Conservation (phyloP, 2,329 filamentous ascomycete species). For the Fusarium euwallaceae region DNA sequence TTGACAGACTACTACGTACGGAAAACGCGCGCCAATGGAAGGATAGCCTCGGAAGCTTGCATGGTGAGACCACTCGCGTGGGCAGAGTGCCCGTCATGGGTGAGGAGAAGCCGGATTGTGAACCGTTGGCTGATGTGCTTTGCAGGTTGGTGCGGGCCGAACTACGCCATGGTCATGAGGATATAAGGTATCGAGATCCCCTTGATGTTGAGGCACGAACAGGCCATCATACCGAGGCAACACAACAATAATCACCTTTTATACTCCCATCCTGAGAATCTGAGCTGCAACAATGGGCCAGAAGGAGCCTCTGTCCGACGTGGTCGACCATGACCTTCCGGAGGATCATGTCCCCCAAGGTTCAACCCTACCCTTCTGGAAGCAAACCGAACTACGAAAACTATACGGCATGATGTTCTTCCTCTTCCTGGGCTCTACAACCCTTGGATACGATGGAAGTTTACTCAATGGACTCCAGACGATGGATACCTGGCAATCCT, state of each 20-base stretch:
- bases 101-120: not conserved
- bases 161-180: not conserved
- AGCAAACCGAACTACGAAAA: slow-evolving; percentile 41
- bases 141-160: not conserved
- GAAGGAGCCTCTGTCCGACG: slow-evolving; percentile 18
- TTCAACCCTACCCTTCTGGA: slow-evolving; percentile 38
- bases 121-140: not conserved
- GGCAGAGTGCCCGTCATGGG: not conserved
- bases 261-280: not conserved
- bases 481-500: slow-evolving; percentile 39
- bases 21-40: slow-evolving; percentile 8
- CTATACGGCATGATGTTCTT: slow-evolving; percentile 43
- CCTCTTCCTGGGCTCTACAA: slow-evolving; percentile 43
- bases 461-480: slow-evolving; percentile 40
- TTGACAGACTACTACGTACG: not conserved
- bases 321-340: slow-evolving; percentile 15
- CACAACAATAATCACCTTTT: not conserved
- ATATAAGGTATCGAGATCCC: slow-evolving; percentile 12
- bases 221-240: not conserved
- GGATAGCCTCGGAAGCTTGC: not conserved
- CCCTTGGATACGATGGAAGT: slow-evolving; percentile 38
- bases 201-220: not conserved
- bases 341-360: slow-evolving; percentile 25
- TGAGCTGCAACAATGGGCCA: slow-evolving; percentile 13
- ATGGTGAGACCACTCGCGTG: slow-evolving; percentile 7